Conservation (phyloP, 108 stramenopile species). For the Ochromonas danica region DNA sequence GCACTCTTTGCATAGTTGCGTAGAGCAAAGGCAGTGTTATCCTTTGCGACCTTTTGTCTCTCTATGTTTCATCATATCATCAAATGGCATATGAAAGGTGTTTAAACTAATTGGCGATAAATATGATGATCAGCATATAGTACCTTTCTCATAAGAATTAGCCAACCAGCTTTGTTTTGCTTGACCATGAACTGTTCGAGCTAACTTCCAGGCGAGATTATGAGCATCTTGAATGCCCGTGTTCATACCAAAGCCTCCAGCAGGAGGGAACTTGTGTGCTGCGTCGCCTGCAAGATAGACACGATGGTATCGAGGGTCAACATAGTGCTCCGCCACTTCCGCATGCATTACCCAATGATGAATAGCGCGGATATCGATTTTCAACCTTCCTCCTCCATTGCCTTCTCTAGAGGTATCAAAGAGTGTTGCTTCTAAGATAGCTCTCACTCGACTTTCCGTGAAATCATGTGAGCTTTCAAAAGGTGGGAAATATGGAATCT, state of each 20-base stretch:
- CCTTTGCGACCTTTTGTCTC: conserved; percentile 69
- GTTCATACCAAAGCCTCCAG: conserved; percentile 92
- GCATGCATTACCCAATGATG: conserved; percentile 86
- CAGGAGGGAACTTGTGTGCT: conserved; percentile 91
- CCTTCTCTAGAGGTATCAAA: not conserved
- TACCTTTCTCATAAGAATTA: conserved; percentile 55
- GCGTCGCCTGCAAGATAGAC: conserved; percentile 81
- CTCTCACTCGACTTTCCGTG: not conserved
- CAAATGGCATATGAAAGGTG: no score
- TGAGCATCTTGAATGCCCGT: conserved; percentile 85
- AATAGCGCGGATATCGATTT: conserved; percentile 62
- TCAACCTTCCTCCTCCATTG: no score
- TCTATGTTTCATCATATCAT: conserved; percentile 49
- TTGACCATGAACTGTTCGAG: conserved; percentile 41
- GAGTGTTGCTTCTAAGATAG: not conserved
- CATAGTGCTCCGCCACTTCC: conserved; percentile 58
- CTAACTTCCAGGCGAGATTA: conserved; percentile 82
- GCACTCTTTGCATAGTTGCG: conserved; percentile 78
- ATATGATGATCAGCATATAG: not conserved
- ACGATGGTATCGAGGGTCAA: conserved; percentile 2
- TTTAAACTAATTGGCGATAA: not conserved
- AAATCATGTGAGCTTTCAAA: conserved; percentile 61
- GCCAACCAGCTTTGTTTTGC: conserved; percentile 41
- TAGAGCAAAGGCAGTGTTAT: conserved; percentile 79
- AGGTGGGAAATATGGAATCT: conserved; percentile 89